Conservation (phyloP, 2,329 filamentous ascomycete species). For the Truncatella angustata region DNA sequence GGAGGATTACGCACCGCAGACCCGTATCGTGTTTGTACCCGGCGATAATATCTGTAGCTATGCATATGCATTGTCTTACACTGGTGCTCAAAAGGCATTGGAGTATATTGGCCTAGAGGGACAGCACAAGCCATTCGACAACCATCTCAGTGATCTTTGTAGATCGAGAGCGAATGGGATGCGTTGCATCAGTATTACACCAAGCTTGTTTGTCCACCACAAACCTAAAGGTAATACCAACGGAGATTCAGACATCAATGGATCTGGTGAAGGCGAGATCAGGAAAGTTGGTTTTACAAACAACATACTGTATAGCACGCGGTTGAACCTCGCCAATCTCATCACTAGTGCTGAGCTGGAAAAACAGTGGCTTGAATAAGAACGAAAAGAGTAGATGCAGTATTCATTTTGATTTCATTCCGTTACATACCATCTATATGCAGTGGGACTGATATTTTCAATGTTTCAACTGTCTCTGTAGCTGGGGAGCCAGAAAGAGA, state of each 20-base stretch:
- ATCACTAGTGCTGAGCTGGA: background rate
- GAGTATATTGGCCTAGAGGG: slow-evolving; percentile 33
- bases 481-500: too few species aligned
- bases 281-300: slow-evolving; percentile 7
- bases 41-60: slow-evolving; percentile 37
- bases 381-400: too few species aligned
- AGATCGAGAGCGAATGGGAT: slow-evolving; percentile 22
- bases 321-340: slow-evolving; percentile 6
- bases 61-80: slow-evolving; percentile 32
- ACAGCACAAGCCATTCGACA: slow-evolving; percentile 30
- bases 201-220: slow-evolving; percentile 30
- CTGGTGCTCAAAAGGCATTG: slow-evolving; percentile 31
- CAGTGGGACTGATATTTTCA: too few species aligned
- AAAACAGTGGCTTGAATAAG: slow-evolving; percentile 6
- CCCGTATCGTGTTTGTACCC: slow-evolving; percentile 34
- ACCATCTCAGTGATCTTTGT: slow-evolving; percentile 32
- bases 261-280: slow-evolving; percentile 11
- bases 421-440: too few species aligned
- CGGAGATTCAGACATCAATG: slow-evolving; percentile 28
- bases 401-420: too few species aligned
- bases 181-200: slow-evolving; percentile 28
- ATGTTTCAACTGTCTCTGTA: too few species aligned
- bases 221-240: slow-evolving; percentile 19
- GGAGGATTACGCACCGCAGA: slow-evolving; percentile 26
- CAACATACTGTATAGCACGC: slow-evolving; percentile 9